A percentile compares a stretch with the other conserved stretches of the same genome.
Conservation (phyloP, 2,329 filamentous ascomycete genomes). For the Aspergillus aculeatus region DNA sequence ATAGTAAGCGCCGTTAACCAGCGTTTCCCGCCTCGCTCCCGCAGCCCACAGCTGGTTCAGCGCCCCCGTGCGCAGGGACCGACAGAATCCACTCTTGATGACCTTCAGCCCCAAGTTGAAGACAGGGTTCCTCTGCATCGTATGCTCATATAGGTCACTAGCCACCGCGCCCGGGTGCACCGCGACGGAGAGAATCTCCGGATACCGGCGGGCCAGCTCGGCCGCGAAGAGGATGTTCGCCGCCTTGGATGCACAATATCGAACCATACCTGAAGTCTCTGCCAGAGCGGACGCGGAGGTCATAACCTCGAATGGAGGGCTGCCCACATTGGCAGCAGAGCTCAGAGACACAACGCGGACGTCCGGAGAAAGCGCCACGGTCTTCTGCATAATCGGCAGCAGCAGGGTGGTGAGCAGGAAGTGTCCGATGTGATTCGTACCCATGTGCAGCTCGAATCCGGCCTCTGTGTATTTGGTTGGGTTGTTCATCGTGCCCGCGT, state of each 20-base stretch:
- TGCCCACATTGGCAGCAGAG: slow-evolving; percentile 37
- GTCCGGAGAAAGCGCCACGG: slow-evolving; percentile 29
- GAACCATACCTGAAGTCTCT: slow-evolving; percentile 40
- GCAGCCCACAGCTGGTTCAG: slow-evolving; percentile 46
- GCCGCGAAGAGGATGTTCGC: slow-evolving; percentile 51
- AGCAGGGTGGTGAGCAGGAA: slow-evolving; percentile 47
- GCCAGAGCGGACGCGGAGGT: slow-evolving; percentile 38
- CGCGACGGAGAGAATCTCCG: slow-evolving; percentile 45
- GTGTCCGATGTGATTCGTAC: slow-evolving; percentile 50
- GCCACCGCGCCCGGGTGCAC: slow-evolving; percentile 52
- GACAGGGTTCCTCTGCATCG: slow-evolving; percentile 24
- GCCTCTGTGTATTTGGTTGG: slow-evolving; percentile 38
- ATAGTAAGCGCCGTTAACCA: slow-evolving; percentile 44
- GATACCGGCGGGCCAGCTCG: slow-evolving; percentile 47
- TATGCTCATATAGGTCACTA: slow-evolving; percentile 41
- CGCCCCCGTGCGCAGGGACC: slow-evolving; percentile 35
- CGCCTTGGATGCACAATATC: slow-evolving; percentile 54
- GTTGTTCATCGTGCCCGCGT: slow-evolving; percentile 49
- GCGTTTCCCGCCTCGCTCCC: slow-evolving; percentile 29
- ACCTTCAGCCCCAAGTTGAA: slow-evolving; percentile 24
- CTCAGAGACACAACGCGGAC: slow-evolving; percentile 40
- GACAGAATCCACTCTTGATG: slow-evolving; percentile 27
- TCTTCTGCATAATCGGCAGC: slow-evolving; percentile 41
- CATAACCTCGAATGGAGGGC: slow-evolving; percentile 38
- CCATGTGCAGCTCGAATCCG: slow-evolving; percentile 47